Evolutionary conservation across 2,329 filamentous ascomycete species (phyloP), one percentile per base, ranked within the genome.

Genomic region (Scytalidium sp.): DNA sequence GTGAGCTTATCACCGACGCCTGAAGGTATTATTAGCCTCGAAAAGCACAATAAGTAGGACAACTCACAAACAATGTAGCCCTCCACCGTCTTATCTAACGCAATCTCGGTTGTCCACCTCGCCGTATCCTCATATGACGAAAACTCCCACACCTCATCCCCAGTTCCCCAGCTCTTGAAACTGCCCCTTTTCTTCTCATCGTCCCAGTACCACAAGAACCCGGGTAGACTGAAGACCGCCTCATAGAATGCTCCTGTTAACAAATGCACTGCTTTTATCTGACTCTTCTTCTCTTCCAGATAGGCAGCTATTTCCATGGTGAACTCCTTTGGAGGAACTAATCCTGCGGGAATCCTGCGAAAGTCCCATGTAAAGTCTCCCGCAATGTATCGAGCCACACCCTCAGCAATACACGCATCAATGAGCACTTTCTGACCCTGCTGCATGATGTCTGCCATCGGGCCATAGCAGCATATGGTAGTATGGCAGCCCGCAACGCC

Each of bases 301-400:
- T 73, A 70, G 3, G 56, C 63, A 50, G 67, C 66, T 44, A 73
- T 57, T 9, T 64, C 59, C 20, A 64, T 71, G 61, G 67, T 69
- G 1, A 69, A 62, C 23, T 74, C 70, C 54, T 73, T 73, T 3
- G 61, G 50, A 40, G 64, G 62, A 3, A 68, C 57, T 44, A 69
- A 47, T 7, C 70, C 70, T 4, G 63, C 51, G 46, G 67, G 48
- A 5, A 73, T 59, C 48, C 67, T 68, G 22, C 62, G 67, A 47
- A 64, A 73, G 47, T 74, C 70, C 17, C 73, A 22, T 0, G 63
- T 49, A 54, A 61, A 74, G 56, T 74, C 70, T 41, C 66, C 66
- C 2, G 70, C 68, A 15, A 74, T 54, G 50, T 72, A 74, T 3
- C 70, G 61, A 13, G 63, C 53, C 11, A 73, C 67, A 1, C 56